Evolutionary conservation across 305 asterid species (phyloP).

Genomic region (Fraxinus dipetala): DNA sequence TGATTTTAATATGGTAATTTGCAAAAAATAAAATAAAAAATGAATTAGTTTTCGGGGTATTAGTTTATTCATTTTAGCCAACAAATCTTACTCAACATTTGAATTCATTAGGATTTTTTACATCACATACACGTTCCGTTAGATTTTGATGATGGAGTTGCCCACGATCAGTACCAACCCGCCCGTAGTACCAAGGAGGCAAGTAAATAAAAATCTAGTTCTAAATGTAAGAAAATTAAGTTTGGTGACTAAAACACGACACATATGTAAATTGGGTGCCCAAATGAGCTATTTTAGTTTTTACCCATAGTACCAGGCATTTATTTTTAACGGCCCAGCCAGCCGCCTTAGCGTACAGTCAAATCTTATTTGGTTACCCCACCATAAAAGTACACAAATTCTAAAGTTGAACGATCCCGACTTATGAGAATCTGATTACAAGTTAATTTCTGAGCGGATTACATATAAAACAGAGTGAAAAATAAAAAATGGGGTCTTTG

Average conservation of each 20-base stretch:
- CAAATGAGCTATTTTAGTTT: neutral
- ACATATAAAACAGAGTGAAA: neutral
- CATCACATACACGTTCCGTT: neutral
- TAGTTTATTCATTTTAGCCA: neutral
- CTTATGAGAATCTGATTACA: neutral
- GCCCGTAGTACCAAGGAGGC: neutral
- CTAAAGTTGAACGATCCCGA: neutral
- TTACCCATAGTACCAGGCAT: neutral
- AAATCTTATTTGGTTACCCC: neutral
- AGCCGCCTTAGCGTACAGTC: neutral
- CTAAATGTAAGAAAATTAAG: neutral
- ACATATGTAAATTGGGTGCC: too few relatives aligned
- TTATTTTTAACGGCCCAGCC: neutral
- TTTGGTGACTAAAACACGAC: too few relatives aligned
- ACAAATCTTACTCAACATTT: too few relatives aligned
- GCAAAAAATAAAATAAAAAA: too few relatives aligned
- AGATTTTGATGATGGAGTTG: neutral
- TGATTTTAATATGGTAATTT: neutral
- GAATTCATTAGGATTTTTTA: neutral
- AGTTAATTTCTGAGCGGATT: neutral
- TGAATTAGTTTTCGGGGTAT: neutral
- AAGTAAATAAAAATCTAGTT: too few relatives aligned
- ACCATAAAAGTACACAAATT: neutral
- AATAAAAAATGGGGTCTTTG: constrained; percentile 55
- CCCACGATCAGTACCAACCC: too few relatives aligned